Base-by-base conservation (phyloP, 768 basidiomycete genomes). In the Leccinum aurantiacum region DNA sequence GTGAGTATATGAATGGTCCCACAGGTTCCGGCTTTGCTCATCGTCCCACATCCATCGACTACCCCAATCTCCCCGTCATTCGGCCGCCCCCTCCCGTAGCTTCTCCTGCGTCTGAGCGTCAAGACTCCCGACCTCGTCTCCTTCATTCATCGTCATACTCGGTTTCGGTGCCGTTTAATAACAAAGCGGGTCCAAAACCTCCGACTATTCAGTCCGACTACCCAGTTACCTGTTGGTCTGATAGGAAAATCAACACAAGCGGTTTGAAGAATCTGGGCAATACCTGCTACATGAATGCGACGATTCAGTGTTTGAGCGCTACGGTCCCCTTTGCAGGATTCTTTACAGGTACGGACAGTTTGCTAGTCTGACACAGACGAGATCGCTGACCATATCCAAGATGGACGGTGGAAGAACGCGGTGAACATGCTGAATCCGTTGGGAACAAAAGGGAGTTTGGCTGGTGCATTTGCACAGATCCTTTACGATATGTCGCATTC, bases 271-370 rank as follows among this genome's bases (percentile, higher is more conserved):
- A 99, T 71, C 70, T 98, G 61, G 89, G 91, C 17, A 98, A 98
- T 72, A 99, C 97, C 8, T 99, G 97, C 73, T 99, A 98, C 71
- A 98, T 98, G 94, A 98, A 98, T 72, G 92, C 97, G 31, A 95
- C 94, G 6, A 85, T 99, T 15, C 97, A 99, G 74, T 99, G 97
- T 73, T 78, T 99, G 70, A 94, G 89, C 70, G 95, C 95, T 0
- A 97, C 96, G 0, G 85, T 91, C 7, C 96, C 96, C 0, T 96
- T 99, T 73, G 85, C 95, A 31, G 82, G 87, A 56, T 98, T 95
- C 77, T 98, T 99, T 68, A 88, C 87, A 4, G 90, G 94, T 95
- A 70, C 38, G 54, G 52, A 17, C 22, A n/a, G 61, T 22, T 53
- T 54, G 57, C 29, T 44, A 29, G 13, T 46, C 9, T 22, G 41